Evolutionary conservation across 2,329 filamentous ascomycete species (phyloP).

Genomic region (Didymella keratinophila): DNA sequence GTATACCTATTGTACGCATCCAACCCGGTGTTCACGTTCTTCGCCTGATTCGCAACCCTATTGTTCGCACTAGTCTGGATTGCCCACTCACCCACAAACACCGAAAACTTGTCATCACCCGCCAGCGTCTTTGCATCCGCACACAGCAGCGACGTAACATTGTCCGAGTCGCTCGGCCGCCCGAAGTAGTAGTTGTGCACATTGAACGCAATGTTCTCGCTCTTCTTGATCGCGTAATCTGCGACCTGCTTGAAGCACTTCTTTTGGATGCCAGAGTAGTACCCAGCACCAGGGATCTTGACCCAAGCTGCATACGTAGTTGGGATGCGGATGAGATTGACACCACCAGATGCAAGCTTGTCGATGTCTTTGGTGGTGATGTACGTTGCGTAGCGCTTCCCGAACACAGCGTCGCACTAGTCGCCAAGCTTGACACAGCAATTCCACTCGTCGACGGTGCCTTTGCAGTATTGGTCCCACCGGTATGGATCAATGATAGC

Average conservation of each 20-base stretch:
- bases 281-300: conserved; percentile 42
- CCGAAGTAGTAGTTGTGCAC: conserved; percentile 40
- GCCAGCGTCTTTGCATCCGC: conserved; percentile 25
- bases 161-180: conserved; percentile 22
- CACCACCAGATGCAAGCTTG: conserved; percentile 40
- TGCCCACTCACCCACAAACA: conserved; percentile 49
- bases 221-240: conserved; percentile 47
- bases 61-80: conserved; percentile 47
- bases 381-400: conserved; percentile 42
- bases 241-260: conserved; percentile 42
- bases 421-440: conserved; percentile 32
- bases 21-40: conserved; percentile 42
- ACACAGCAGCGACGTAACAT: conserved; percentile 23
- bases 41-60: conserved; percentile 37
- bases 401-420: conserved; percentile 40
- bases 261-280: conserved; percentile 47
- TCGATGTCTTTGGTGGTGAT: conserved; percentile 45
- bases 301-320: conserved; percentile 51
- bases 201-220: conserved; percentile 34
- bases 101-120: conserved; percentile 27
- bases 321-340: conserved; percentile 49
- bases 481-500: conserved; percentile 36
- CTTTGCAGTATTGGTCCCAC: conserved; percentile 33
- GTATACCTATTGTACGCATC: conserved; percentile 48
- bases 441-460: conserved; percentile 47